Evolutionary conservation across 805 yeast species (phyloP), one percentile per base, ranked within the genome.

Genomic region (Teunomyces pallodes): DNA sequence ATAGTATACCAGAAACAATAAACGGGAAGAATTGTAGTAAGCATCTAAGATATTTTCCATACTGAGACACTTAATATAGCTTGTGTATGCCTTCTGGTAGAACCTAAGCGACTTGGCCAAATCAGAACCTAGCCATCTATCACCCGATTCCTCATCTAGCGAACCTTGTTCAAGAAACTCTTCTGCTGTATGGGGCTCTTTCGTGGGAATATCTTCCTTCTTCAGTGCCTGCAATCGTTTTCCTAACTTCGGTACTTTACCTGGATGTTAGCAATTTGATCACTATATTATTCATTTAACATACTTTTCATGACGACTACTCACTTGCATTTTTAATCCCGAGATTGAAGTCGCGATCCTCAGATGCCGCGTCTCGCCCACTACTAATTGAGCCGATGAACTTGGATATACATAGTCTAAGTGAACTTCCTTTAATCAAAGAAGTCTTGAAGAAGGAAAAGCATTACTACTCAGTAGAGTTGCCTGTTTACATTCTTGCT

Each of bases 131-230:
- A 81, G 60, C 90, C 90, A 86, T 42, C 91, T 62, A 57, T 86
- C 91, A 0, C 89, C 92, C n/a, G 80, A 76, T 49, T 86, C 91
- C 58, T 86, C 92, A 47, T 80, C 82, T 9, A 69, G 69, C 0
- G 83, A 72, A 1, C 83, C 92, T 44, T 66, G 66, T 29, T 79
- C 82, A n/a, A 83, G 69, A 45, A 57, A 75, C 3, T 82, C 88
- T 29, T 78, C 80, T 0, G 77, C 72, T 0, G 82, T 74, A 4
- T 66, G 61, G 4, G 77, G 76, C 9, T 55, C 48, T 36, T 40
- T 39, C 9, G 49, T 31, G 27, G 24, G 33, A 9, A 24, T 36
- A 17, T 53, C 50, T 24, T 51, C 43, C 31, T 48, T 41, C 46
- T 47, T 46, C 9, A 43, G 36, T 12, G 55, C 50, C 42, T 35